Percentiles rank a stretch among this genome's conserved stretches.
Evolutionary conservation across 805 yeast species (phyloP).

Genomic region (Torulaspora quercuum): DNA sequence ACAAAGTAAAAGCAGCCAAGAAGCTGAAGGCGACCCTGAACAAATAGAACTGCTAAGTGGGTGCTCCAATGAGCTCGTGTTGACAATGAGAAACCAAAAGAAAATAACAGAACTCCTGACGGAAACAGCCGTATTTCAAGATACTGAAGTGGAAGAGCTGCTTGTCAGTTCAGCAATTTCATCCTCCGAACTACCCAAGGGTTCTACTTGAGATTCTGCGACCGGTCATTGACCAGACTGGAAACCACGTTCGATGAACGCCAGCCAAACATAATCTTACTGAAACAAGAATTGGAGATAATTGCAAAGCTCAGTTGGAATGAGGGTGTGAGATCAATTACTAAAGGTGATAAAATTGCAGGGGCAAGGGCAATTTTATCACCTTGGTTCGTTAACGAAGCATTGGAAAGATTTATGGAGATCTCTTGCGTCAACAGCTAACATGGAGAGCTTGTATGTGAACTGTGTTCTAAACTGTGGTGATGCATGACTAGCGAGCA

Average conservation of each 20-base stretch:
- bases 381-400: conserved; percentile 30
- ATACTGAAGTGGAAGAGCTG: conserved; percentile 24
- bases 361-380: conserved; percentile 26
- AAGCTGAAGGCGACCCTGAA: too few relatives aligned
- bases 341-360: conserved; percentile 20
- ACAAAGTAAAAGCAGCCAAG: too few relatives aligned
- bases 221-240: conserved; percentile 20
- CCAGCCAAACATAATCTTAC: neutral
- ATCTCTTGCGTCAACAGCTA: conserved; percentile 24
- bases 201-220: conserved; percentile 22
- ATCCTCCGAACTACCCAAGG: conserved; percentile 19
- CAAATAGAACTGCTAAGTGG: conserved; percentile 18
- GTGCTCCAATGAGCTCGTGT: conserved; percentile 27
- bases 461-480: too few relatives aligned
- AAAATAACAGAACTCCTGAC: conserved; percentile 24
- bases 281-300: conserved; percentile 37
- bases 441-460: too few relatives aligned
- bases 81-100: conserved; percentile 24
- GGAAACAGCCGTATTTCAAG: conserved; percentile 15
- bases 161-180: conserved; percentile 21
- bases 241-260: neutral
- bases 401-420: conserved; percentile 32
- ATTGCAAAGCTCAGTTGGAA: conserved; percentile 41
- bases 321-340: conserved; percentile 34
- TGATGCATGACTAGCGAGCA: neutral